Percentiles rank a stretch among this genome's conserved stretches.
These are phyloP conservation scores for Chrysoporthe puriensis DNA, from an alignment of 2,329 filamentous ascomycete genomes.

Conservation along the genomic window DNA sequence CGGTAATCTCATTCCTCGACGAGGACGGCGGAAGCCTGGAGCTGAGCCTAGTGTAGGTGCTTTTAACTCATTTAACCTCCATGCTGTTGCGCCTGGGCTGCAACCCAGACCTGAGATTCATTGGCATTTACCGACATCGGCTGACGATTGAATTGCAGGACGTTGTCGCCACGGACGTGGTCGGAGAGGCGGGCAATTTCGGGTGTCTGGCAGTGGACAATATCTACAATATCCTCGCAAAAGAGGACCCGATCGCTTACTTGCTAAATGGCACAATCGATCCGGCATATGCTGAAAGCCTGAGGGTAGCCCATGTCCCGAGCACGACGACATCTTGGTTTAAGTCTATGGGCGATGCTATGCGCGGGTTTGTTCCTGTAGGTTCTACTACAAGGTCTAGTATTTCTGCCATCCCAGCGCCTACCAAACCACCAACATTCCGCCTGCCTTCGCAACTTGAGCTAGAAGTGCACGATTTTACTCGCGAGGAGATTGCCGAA, in stretches of 20 bases:
- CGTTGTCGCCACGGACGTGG: slow-evolving; percentile 59
- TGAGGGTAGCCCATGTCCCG: slow-evolving; percentile 81
- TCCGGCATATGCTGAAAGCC: slow-evolving; percentile 71
- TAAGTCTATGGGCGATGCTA: slow-evolving; percentile 63
- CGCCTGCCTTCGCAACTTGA: slow-evolving; percentile 73
- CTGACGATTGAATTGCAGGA: slow-evolving; percentile 44
- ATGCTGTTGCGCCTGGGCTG: background rate
- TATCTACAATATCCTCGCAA: slow-evolving; percentile 86
- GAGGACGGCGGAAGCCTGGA: slow-evolving; percentile 75
- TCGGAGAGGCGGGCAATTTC: slow-evolving; percentile 79
- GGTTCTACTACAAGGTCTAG: slow-evolving; percentile 38
- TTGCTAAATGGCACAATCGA: slow-evolving; percentile 91
- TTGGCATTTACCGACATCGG: too few species aligned
- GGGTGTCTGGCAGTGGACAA: slow-evolving; percentile 95
- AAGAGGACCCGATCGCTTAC: slow-evolving; percentile 80
- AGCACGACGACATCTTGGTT: slow-evolving; percentile 69
- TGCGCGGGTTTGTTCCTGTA: slow-evolving; percentile 65
- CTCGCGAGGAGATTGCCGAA: slow-evolving; percentile 88
- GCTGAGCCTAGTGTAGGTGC: slow-evolving; percentile 56
- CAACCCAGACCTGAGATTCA: background rate
- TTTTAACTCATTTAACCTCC: background rate
- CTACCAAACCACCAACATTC: slow-evolving; percentile 43
- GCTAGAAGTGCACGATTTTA: slow-evolving; percentile 93
- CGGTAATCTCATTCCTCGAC: slow-evolving; percentile 71
- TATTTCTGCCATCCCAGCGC: slow-evolving; percentile 35